Percentiles rank a stretch among this genome's conserved stretches.
Conservation (phyloP, 208 protist species). For the Trypanosoma scelopori region DNA sequence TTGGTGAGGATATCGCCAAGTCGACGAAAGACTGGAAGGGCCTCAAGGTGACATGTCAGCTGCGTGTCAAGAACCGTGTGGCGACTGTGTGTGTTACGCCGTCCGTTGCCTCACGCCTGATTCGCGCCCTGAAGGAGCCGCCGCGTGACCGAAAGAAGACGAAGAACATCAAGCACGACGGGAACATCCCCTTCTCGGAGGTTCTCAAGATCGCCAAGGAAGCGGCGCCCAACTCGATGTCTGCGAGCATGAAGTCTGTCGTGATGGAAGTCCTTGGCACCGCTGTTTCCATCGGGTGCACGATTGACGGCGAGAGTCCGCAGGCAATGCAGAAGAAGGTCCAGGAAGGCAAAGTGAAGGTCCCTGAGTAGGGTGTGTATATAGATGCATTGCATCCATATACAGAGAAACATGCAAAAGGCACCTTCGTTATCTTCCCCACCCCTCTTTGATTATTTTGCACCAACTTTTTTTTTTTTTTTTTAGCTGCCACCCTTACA, state of each 20-base stretch:
- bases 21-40: slow-evolving; percentile 99
- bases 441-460: too few relatives aligned
- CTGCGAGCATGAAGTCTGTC: slow-evolving; percentile 93
- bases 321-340: slow-evolving; percentile 94
- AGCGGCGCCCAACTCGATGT: slow-evolving; percentile 95
- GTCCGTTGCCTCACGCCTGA: slow-evolving; percentile 96
- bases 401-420: too few relatives aligned
- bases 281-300: slow-evolving; percentile 98
- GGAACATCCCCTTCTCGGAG: slow-evolving; percentile 97
- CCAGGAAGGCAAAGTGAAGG: slow-evolving; percentile 92
- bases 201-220: slow-evolving; percentile 97
- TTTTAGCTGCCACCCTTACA: too few relatives aligned
- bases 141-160: slow-evolving; percentile 99
- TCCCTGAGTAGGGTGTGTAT: slow-evolving; percentile 52
- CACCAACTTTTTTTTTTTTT: too few relatives aligned
- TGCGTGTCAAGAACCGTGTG: slow-evolving; percentile 98
- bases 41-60: slow-evolving; percentile 97
- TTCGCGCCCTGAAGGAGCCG: slow-evolving; percentile 99
- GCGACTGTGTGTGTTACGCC: slow-evolving; percentile 97
- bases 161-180: slow-evolving; percentile 99
- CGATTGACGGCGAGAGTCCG: slow-evolving; percentile 95
- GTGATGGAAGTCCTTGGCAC: slow-evolving; percentile 99
- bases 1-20: slow-evolving; percentile 99
- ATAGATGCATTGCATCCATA: too few relatives aligned
- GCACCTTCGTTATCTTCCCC: neutral